Conservation (phyloP, 192 early-diverging fungal species). For the Ambispora gerdemannii region DNA sequence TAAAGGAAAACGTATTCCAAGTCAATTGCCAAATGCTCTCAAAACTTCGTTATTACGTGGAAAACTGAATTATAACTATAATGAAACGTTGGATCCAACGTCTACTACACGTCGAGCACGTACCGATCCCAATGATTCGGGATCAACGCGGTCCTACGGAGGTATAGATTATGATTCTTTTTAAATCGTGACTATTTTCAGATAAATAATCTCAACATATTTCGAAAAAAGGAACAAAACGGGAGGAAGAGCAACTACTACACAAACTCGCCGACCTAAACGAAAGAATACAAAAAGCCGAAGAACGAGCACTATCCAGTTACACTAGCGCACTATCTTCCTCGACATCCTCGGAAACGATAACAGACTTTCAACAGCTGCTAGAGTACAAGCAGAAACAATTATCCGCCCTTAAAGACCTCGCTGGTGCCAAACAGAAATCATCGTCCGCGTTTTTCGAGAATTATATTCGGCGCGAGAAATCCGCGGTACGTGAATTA, state of each 20-base stretch:
- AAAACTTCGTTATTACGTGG: constrained; percentile 51
- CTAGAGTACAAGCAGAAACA: constrained; percentile 55
- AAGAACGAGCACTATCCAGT: constrained; percentile 34
- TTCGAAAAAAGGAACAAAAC: constrained; percentile 10
- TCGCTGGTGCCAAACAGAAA: constrained; percentile 39
- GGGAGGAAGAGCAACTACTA: constrained; percentile 48
- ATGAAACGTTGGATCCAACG: constrained; percentile 41
- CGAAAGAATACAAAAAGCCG: constrained; percentile 47
- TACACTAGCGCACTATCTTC: constrained; percentile 29
- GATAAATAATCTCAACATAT: background rate
- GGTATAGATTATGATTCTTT: background rate
- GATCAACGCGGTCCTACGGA: constrained; percentile 30
- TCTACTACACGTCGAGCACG: constrained; percentile 34
- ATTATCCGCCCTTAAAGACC: constrained; percentile 43
- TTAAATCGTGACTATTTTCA: background rate
- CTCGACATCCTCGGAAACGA: constrained; percentile 32
- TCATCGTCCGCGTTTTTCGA: constrained; percentile 43
- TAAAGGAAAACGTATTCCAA: constrained; percentile 49
- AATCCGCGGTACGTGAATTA: constrained; percentile 45
- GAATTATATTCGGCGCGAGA: constrained; percentile 49
- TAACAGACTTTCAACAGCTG: constrained; percentile 48
- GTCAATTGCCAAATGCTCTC: constrained; percentile 47
- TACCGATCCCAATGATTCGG: constrained; percentile 34
- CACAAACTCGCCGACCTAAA: constrained; percentile 49
- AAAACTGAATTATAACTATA: constrained; percentile 36